Conservation (phyloP, 331 rosid species). For the Prunus yedoensis region DNA sequence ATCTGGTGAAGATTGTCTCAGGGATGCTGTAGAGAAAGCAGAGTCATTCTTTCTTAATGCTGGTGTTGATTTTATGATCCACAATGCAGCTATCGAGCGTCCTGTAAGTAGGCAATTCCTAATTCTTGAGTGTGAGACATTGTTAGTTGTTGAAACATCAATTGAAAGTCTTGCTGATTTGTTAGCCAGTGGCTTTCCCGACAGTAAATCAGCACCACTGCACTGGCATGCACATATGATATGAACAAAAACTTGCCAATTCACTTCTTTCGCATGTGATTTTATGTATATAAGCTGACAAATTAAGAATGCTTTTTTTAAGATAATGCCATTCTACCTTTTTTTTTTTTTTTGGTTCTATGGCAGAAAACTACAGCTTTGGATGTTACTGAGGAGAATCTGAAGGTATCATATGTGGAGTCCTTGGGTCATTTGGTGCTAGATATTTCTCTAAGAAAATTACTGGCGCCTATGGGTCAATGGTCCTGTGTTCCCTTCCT, state of each 20-base stretch:
- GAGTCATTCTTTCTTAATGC: constrained; percentile 66
- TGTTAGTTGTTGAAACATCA: neutral
- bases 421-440: neutral
- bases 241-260: neutral
- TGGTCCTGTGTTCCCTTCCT: neutral
- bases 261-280: neutral
- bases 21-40: constrained; percentile 68
- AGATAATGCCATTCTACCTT: neutral
- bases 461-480: neutral
- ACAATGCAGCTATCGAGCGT: constrained; percentile 94
- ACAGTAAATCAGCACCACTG: neutral
- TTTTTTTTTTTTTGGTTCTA: constrained; percentile 2
- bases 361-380: constrained; percentile 81
- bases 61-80: constrained; percentile 93
- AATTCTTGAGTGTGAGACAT: constrained; percentile 22
- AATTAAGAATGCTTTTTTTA: neutral
- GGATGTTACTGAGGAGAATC: constrained; percentile 75
- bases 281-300: neutral
- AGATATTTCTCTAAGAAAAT: constrained; percentile 13
- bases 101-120: constrained; percentile 65
- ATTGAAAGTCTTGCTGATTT: neutral
- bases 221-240: neutral
- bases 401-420: constrained; percentile 57
- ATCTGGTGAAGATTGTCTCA: constrained; percentile 75
- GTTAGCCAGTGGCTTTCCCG: neutral